phyloP scores from a whole-genome alignment of 2,329 filamentous ascomycete genomes.

The Lachnellula occidentalis region DNA sequence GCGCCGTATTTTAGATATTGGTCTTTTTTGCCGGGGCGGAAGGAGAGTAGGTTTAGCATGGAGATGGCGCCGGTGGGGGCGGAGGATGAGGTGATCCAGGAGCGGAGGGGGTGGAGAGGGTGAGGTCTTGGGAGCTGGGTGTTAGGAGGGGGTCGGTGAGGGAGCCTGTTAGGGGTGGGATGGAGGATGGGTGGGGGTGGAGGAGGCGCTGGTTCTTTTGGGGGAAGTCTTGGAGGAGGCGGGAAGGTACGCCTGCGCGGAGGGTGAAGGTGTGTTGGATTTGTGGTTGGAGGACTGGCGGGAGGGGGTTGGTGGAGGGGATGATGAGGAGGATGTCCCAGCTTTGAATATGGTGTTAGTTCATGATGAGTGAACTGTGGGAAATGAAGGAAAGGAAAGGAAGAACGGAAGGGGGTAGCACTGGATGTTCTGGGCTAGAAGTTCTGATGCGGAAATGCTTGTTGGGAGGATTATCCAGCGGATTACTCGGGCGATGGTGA shows the following conservation, averaged over 20 bases:
- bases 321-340: constrained; percentile 47
- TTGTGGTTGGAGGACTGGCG: constrained; percentile 21
- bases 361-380: neutral
- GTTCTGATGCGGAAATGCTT: constrained; percentile 34
- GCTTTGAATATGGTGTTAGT: neutral
- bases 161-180: constrained; percentile 33
- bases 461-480: constrained; percentile 46
- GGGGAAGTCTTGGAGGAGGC: constrained; percentile 34
- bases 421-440: constrained; percentile 34
- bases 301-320: constrained; percentile 26
- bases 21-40: constrained; percentile 45
- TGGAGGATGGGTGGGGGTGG: constrained; percentile 30
- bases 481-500: constrained; percentile 37
- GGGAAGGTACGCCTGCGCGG: constrained; percentile 39
- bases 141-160: constrained; percentile 30
- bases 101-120: constrained; percentile 45
- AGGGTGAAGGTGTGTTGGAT: constrained; percentile 33
- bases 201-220: constrained; percentile 35
- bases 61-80: constrained; percentile 43
- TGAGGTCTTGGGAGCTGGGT: constrained; percentile 42
- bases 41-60: constrained; percentile 60
- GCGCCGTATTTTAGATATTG: constrained; percentile 53
- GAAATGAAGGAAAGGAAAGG: neutral
- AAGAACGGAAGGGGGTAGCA: neutral
- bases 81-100: constrained; percentile 42